Conservation (phyloP, 2,329 filamentous ascomycete genomes). For the Cladosporium oxysporum region DNA sequence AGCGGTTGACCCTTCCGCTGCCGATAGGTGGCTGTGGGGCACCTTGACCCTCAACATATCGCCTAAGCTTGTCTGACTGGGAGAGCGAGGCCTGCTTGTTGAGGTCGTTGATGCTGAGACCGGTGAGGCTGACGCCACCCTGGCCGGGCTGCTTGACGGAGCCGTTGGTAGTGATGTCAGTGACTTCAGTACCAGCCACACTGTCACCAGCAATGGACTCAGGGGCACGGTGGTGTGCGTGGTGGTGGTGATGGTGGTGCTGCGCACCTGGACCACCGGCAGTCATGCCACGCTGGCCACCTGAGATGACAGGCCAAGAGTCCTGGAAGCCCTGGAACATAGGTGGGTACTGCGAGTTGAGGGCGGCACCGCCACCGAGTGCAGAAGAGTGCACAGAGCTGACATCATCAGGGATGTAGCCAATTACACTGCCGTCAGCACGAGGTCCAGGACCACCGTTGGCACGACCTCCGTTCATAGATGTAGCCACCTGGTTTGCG, state of each 20-base stretch:
- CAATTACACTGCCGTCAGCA: slow-evolving; percentile 82
- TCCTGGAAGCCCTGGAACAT: slow-evolving; percentile 97
- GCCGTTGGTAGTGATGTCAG: slow-evolving; percentile 77
- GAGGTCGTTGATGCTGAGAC: slow-evolving; percentile 72
- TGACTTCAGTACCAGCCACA: slow-evolving; percentile 85
- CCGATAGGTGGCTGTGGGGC: slow-evolving; percentile 56
- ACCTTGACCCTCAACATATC: slow-evolving; percentile 73
- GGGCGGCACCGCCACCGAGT: slow-evolving; percentile 72
- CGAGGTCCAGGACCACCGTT: slow-evolving; percentile 43
- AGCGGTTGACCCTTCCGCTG: slow-evolving; percentile 54
- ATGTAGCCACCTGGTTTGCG: slow-evolving; percentile 60
- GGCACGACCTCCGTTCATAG: slow-evolving; percentile 54
- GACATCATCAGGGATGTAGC: slow-evolving; percentile 95
- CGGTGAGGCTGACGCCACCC: slow-evolving; percentile 84
- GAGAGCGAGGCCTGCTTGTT: slow-evolving; percentile 73
- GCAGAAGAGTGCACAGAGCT: slow-evolving; percentile 95
- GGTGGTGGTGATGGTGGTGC: slow-evolving; percentile 18
- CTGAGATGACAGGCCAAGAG: slow-evolving; percentile 73
- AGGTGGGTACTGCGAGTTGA: slow-evolving; percentile 69
- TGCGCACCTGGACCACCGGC: slow-evolving; percentile 44
- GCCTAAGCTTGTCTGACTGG: slow-evolving; percentile 87
- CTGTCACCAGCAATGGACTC: slow-evolving; percentile 85
- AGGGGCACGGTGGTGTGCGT: slow-evolving; percentile 28
- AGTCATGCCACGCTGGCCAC: slow-evolving; percentile 58
- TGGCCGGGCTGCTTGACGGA: slow-evolving; percentile 64